Percentiles rank a stretch among this genome's conserved stretches.
Evolutionary conservation across 768 basidiomycete species (phyloP).

Genomic region (Kwoniella mangroviensis): DNA sequence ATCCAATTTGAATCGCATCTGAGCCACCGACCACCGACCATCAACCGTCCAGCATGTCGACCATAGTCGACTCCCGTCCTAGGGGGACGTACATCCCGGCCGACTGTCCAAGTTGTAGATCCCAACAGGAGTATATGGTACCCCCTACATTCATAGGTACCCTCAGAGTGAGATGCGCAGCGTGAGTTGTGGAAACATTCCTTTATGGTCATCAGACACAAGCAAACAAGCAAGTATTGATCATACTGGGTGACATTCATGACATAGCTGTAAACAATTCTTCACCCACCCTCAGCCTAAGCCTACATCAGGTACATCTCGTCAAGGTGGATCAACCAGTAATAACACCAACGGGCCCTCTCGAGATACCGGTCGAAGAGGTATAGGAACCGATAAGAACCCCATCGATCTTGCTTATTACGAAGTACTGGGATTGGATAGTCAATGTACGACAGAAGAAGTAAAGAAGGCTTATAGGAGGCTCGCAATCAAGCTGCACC

Average conservation of each 20-base stretch:
- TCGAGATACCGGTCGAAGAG: slow-evolving; percentile 25
- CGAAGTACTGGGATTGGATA: slow-evolving; percentile 53
- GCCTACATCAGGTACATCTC: slow-evolving; percentile 31
- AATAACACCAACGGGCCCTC: not conserved
- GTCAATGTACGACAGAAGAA: slow-evolving; percentile 53
- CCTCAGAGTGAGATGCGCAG: slow-evolving; percentile 49
- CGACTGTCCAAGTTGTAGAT: slow-evolving; percentile 52
- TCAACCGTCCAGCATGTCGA: slow-evolving; percentile 40
- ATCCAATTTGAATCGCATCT: not conserved
- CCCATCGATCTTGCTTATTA: slow-evolving; percentile 58
- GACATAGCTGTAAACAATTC: slow-evolving; percentile 43
- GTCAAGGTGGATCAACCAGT: not conserved
- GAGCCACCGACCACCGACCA: not conserved
- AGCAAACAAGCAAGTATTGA: no score
- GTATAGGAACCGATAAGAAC: slow-evolving; percentile 52
- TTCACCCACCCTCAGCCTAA: slow-evolving; percentile 52
- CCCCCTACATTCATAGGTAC: slow-evolving; percentile 56
- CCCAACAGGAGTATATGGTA: slow-evolving; percentile 51
- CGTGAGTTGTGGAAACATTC: slow-evolving; percentile 29
- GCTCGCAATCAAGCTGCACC: slow-evolving; percentile 52
- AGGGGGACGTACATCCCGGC: slow-evolving; percentile 51
- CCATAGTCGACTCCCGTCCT: slow-evolving; percentile 54
- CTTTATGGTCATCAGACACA: no score
- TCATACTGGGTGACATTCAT: not conserved
- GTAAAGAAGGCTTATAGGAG: slow-evolving; percentile 57